Evolutionary conservation across 495 filamentous ascomycete genomes (phyloP).

Genomic region (Neurospora tetrasperma): DNA sequence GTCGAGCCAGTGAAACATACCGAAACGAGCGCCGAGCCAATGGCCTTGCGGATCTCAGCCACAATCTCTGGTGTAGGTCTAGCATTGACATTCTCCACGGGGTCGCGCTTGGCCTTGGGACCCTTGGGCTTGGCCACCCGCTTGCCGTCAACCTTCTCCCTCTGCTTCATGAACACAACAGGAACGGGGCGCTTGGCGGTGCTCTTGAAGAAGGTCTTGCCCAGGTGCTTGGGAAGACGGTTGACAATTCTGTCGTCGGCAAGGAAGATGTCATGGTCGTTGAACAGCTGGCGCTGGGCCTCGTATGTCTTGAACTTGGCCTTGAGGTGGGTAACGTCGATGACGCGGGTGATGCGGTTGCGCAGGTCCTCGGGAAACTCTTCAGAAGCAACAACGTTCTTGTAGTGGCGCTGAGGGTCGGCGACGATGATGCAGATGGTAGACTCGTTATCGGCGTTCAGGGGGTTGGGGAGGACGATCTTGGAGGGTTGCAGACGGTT

Average conservation of each 20-base stretch:
- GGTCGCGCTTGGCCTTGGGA: conserved; percentile 31
- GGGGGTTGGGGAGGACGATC: conserved; percentile 54
- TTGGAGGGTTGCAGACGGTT: conserved; percentile 56
- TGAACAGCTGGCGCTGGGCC: conserved; percentile 67
- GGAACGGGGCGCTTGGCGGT: conserved; percentile 79
- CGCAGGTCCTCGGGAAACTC: conserved; percentile 64
- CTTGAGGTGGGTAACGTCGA: conserved; percentile 74
- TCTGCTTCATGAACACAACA: conserved; percentile 54
- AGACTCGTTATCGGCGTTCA: conserved; percentile 46
- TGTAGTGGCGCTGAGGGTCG: conserved; percentile 79
- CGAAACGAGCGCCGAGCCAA: conserved; percentile 65
- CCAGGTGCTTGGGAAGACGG: conserved; percentile 63
- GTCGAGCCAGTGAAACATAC: conserved; percentile 38
- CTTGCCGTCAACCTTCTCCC: conserved; percentile 59
- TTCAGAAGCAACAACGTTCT: conserved; percentile 68
- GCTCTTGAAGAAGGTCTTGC: conserved; percentile 76
- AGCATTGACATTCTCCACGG: conserved; percentile 26
- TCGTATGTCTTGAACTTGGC: conserved; percentile 82
- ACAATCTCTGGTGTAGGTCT: conserved; percentile 46
- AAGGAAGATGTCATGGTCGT: conserved; percentile 79
- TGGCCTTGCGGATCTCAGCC: conserved; percentile 58
- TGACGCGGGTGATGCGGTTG: conserved; percentile 66
- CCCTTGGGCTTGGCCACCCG: conserved; percentile 43
- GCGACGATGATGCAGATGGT: conserved; percentile 65
- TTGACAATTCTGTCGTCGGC: conserved; percentile 76